phyloP scores from a whole-genome alignment of 2,329 filamentous ascomycete species.

The Aspergillus luchuensis region DNA sequence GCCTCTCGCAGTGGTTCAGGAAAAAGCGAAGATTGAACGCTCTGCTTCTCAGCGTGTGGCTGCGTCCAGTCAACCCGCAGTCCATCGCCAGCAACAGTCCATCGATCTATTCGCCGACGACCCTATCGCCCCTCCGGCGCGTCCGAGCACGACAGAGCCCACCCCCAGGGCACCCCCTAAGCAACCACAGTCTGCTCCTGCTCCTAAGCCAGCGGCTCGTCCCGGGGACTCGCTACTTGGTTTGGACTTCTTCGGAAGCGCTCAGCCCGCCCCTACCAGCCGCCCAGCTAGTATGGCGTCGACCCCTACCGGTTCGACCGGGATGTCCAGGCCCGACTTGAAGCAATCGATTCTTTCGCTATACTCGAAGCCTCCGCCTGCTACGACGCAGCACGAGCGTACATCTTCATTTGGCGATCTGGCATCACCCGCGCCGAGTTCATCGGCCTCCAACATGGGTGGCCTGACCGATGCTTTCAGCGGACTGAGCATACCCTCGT shows the following conservation, averaged over 20 bases:
- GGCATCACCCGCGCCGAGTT: slow-evolving; percentile 54
- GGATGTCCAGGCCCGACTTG: slow-evolving; percentile 81
- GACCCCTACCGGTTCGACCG: slow-evolving; percentile 56
- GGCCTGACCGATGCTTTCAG: slow-evolving; percentile 82
- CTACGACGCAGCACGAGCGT: slow-evolving; percentile 56
- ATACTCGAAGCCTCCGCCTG: slow-evolving; percentile 79
- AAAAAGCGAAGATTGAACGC: slow-evolving; percentile 68
- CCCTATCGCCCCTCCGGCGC: slow-evolving; percentile 61
- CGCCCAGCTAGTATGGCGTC: slow-evolving; percentile 80
- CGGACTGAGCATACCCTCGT: slow-evolving; percentile 62
- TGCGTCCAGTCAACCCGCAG: slow-evolving; percentile 47
- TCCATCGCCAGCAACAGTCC: slow-evolving; percentile 50
- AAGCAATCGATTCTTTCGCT: slow-evolving; percentile 97
- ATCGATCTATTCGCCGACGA: slow-evolving; percentile 83
- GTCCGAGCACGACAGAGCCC: slow-evolving; percentile 73
- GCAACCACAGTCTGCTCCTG: slow-evolving; percentile 57
- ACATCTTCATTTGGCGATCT: slow-evolving; percentile 69
- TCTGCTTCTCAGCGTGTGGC: slow-evolving; percentile 57
- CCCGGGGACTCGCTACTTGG: slow-evolving; percentile 84
- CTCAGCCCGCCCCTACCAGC: slow-evolving; percentile 66
- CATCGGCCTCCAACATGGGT: slow-evolving; percentile 50
- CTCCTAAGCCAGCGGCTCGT: slow-evolving; percentile 60
- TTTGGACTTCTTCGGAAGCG: slow-evolving; percentile 83
- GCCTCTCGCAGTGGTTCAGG: slow-evolving; percentile 68
- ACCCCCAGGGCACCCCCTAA: slow-evolving; percentile 63